Evolutionary conservation across 1,284 basidiomycete genomes (phyloP), one percentile per base, ranked within the genome.

Genomic region (Pulchroboletus neoregius): DNA sequence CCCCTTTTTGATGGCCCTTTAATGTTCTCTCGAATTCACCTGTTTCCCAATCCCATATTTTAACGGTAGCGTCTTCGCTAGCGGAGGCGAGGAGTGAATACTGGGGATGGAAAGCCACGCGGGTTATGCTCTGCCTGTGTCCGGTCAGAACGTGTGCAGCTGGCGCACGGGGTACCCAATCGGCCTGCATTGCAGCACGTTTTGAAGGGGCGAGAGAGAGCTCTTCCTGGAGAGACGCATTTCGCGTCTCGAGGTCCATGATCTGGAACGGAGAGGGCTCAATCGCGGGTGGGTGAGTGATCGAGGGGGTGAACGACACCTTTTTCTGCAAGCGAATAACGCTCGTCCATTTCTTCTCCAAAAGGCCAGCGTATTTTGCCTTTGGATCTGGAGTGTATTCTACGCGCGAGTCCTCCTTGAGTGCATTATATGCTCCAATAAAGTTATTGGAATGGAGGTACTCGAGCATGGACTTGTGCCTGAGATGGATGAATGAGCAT

Each of bases 261-360:
- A 92, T 90, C 91, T 91, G 55, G 36, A 28, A 28, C 37, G 22
- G 35, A 31, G 24, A 46, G 18, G 5, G 40, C n/a, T 64, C 30
- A 41, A 59, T 57, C 50, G 43, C 32, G 36, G 30, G 30, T n/a
- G 16, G 13, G 37, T 26, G 30, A 30, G 43, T 33, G 46, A 50
- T 27, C 27, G 35, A 23, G 51, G 10, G 37, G 50, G 45, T 35
- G 41, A 18, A 55, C 43, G 38, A 44, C 57, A 87, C 91, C 83
- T 94, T 94, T 75, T 94, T 92, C 73, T 95, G 93, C 60, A 95
- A 66, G 51, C 92, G 77, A 51, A 95, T 93, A 18, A 94, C 90
- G 61, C 86, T 88, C 22, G 91, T 94, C 92, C 92, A 95, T 67
- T 95, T 95, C 81, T 94, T 94, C 72, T 92, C 92, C 50, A 95